Percentiles rank a stretch among this genome's conserved stretches.
These are phyloP conservation scores for Ceratocystis colombiana DNA, from an alignment of 2,329 filamentous ascomycete species.

Conservation along the genomic window DNA sequence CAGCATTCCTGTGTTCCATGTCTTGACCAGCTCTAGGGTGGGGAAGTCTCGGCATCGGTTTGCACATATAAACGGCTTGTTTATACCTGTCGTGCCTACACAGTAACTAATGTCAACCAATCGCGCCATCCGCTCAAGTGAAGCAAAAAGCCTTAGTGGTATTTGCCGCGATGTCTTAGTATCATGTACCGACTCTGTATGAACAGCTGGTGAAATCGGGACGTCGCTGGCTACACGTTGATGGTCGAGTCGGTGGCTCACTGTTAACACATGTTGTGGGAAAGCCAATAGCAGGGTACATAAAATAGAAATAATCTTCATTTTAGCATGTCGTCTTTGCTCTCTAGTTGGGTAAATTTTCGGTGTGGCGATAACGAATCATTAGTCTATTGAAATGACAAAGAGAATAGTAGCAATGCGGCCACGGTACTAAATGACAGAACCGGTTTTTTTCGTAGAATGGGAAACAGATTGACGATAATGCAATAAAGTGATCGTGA, in stretches of 20 bases:
- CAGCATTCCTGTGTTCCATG: constrained; percentile 83
- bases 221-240: not conserved
- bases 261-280: constrained; percentile 6
- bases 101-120: constrained; percentile 94
- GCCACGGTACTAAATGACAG: not conserved
- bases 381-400: not conserved
- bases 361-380: not conserved
- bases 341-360: not conserved
- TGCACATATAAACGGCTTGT: constrained; percentile 71
- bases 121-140: constrained; percentile 78
- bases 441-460: not conserved
- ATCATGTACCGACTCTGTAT: not conserved
- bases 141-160: constrained; percentile 58
- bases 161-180: not conserved
- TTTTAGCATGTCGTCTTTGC: constrained; percentile 6
- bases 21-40: constrained; percentile 64
- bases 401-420: not conserved
- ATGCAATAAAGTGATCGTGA: not conserved
- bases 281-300: constrained; percentile 16
- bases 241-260: constrained; percentile 13
- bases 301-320: constrained; percentile 16
- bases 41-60: constrained; percentile 80
- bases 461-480: constrained; percentile 2
- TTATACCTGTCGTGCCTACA: constrained; percentile 72
- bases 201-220: not conserved